A percentile compares a stretch with the other conserved stretches of the same genome.
Evolutionary conservation across 176 grass and related monocot species (phyloP).

Genomic region (Hsuehochloa calcarea): DNA sequence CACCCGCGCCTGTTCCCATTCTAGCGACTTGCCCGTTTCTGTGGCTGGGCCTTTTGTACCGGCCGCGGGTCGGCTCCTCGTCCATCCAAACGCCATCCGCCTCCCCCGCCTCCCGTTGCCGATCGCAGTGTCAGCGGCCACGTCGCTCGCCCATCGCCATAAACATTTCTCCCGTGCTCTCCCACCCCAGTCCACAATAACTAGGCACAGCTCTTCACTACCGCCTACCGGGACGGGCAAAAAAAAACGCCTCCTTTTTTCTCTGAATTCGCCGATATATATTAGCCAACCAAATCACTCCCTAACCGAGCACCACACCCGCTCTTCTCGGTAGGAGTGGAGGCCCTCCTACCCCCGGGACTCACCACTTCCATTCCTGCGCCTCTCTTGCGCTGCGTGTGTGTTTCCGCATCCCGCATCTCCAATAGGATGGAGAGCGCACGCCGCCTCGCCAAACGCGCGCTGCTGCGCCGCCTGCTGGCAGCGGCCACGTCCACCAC

Average conservation of each 20-base stretch:
- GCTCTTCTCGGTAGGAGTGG: conserved; percentile 51
- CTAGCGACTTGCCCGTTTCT: neutral
- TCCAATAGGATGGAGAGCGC: conserved; percentile 62
- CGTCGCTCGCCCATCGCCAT: neutral
- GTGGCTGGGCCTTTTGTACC: conserved; percentile 34
- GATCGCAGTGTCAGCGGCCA: conserved; percentile 40
- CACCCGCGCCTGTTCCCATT: conserved; percentile 25
- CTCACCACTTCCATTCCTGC: conserved; percentile 20
- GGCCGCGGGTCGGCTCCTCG: conserved; percentile 12
- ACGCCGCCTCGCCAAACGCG: conserved; percentile 71
- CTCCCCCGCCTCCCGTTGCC: conserved; percentile 49
- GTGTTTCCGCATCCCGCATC: neutral
- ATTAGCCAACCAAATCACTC: conserved; percentile 44
- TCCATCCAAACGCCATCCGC: conserved; percentile 67
- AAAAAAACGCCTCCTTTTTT: neutral
- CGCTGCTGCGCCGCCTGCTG: conserved; percentile 71
- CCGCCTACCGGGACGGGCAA: neutral
- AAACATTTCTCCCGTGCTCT: conserved; percentile 12
- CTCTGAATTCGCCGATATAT: conserved; percentile 17
- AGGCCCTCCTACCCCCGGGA: conserved; percentile 4
- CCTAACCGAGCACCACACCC: conserved; percentile 22
- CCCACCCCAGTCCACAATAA: conserved; percentile 39
- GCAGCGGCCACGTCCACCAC: conserved; percentile 23
- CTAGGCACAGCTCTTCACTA: neutral
- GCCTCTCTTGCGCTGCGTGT: neutral